Base-by-base conservation (phyloP, 1,284 basidiomycete genomes). In the Ganoderma lingzhi region DNA sequence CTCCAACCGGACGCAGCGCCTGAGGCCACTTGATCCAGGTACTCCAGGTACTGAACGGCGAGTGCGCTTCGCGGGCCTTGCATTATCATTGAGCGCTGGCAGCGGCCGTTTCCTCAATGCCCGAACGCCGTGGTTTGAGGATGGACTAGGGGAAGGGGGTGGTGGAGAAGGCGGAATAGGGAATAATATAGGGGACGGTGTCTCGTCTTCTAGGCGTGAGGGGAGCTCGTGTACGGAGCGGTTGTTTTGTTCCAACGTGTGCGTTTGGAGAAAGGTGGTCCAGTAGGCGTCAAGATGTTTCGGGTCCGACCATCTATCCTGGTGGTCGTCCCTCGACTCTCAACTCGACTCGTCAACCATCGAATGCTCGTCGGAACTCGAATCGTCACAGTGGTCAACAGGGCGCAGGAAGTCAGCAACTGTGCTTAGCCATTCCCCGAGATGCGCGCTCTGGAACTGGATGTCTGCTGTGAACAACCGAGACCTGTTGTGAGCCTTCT, bases 231-330 rank as follows among this genome's bases (percentile, higher is more conserved):
- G 58, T 8, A 58, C 58, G 32, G 39, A 42, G 3, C 69, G 65
- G 19, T 70, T 39, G 63, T 65, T 23, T 15, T 19, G 53, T 37
- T 56, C 62, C 30, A 70, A 42, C 4, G 23, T 23, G 23, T 23
- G 23, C 23, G 23, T 23, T 23, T 23, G 15, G 39, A 70, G 63
- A 32, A 70, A 70, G 10, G 62, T 41, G 12, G 63, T 6, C 69
- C 69, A 70, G 19, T 39, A 70, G 28, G 28, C 35, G 5, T 70
- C 69, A 6, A 70, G 51, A 35, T 67, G 58, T 6, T 64, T 59
- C 3, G 62, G 65, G 37, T 44, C 23, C 4, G 63, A 41, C 63
- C 63, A 64, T 17, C 30, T 42, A 15, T 55, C 53, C 53, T 55
- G 53, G 30, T 17, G 6, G 14, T 35, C 32, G 2, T 35, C 55